phyloP scores from a whole-genome alignment of 331 rosid genomes.

The Malus hybrid region DNA sequence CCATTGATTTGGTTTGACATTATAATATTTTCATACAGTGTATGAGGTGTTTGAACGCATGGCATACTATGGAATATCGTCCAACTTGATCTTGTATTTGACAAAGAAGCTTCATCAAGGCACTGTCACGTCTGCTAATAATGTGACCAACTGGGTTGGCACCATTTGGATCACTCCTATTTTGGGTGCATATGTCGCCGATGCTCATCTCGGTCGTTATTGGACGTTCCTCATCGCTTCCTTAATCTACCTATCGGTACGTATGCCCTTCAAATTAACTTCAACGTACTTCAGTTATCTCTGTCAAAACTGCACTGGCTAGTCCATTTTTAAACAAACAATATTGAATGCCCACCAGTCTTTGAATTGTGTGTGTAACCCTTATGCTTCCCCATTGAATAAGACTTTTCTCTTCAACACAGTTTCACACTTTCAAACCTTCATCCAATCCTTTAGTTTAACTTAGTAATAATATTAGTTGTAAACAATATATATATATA shows the following conservation, averaged over 20 bases:
- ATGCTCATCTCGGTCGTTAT: conserved; percentile 50
- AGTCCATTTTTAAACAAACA: not conserved
- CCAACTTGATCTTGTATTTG: conserved; percentile 33
- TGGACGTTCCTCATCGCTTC: conserved; percentile 32
- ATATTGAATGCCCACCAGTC: no score
- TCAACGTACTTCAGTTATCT: not conserved
- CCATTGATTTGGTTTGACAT: not conserved
- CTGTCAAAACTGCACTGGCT: not conserved
- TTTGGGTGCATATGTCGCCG: conserved; percentile 48
- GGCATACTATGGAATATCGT: conserved; percentile 40
- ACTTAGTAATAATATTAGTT: no score
- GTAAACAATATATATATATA: no score
- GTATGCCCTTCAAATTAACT: not conserved
- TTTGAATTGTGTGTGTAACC: not conserved
- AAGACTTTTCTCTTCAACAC: no score
- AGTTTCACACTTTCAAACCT: no score
- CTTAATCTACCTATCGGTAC: conserved; percentile 25
- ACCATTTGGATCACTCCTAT: conserved; percentile 46
- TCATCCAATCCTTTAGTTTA: no score
- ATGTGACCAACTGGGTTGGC: conserved; percentile 49
- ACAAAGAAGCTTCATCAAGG: conserved; percentile 44
- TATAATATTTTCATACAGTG: conserved; percentile 11
- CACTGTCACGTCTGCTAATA: conserved; percentile 30
- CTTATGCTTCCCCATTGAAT: no score
- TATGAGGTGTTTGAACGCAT: conserved; percentile 51